Evolutionary conservation across 345 rosid genomes (phyloP).

Genomic region (Eucalyptus cloeziana): DNA sequence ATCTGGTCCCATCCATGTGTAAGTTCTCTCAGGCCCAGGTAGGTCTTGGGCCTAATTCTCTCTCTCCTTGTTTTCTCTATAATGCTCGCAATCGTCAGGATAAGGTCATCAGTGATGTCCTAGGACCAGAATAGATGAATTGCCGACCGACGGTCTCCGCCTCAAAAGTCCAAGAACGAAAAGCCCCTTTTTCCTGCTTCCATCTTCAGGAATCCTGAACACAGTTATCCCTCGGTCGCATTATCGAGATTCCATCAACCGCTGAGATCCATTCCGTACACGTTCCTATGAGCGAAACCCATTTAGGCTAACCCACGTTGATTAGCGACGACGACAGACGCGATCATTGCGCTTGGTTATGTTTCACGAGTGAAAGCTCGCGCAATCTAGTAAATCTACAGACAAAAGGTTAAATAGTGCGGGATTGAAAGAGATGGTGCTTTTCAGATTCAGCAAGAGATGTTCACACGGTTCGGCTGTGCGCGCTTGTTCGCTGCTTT

Average conservation of each 20-base stretch:
- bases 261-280: neutral
- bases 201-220: neutral
- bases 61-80: neutral
- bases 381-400: neutral
- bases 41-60: neutral
- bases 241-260: neutral
- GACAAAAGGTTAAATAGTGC: neutral
- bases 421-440: neutral
- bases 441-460: neutral
- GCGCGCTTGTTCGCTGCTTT: neutral
- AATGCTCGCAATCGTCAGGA: neutral
- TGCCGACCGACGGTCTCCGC: neutral
- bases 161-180: neutral
- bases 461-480: neutral
- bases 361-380: neutral
- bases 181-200: neutral
- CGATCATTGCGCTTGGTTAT: neutral
- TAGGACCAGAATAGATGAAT: neutral
- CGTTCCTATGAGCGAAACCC: neutral
- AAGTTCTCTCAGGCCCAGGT: neutral
- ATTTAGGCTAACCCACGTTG: neutral
- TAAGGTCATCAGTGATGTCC: neutral
- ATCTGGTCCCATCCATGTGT: neutral
- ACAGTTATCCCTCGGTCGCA: neutral
- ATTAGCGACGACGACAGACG: neutral